Base-by-base conservation (phyloP, 768 basidiomycete species). In the Suillus brevipes region DNA sequence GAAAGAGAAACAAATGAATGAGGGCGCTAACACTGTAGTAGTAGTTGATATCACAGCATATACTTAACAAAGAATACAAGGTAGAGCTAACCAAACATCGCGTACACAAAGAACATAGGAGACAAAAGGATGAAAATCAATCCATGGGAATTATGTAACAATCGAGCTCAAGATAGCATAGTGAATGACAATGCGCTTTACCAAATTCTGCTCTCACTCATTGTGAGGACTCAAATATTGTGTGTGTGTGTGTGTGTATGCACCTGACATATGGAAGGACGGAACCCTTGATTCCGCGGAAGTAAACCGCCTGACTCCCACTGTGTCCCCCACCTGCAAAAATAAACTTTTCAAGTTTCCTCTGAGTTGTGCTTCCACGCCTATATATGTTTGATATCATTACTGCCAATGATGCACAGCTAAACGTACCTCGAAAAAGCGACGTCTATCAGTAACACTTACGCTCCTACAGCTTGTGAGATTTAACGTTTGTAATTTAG, bases 381-480 rank as follows among this genome's bases (percentile, higher is more conserved):
- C 74, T 75, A 43, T 36, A 16, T 3, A 31, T 16, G 10, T 31
- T 20, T 40, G 37, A 42, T 45, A 23, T 67, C n/a, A 53, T 66
- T 58, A 37, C 34, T 18, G 42, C 43, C 16, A 49, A 40, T 34
- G 16, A 37, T 42, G 28, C 31, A 18, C 10, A 49, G 20, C 25
- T 20, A 31, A 9, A 66, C 75, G 18, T 53, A 83, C 89, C 79
- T 90, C 87, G 68, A 91, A 91, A 68, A 91, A 87, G 8, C 82
- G 82, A 16, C 90, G 81, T 31, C 89, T 78, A 66, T 89, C 87
- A 1, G 79, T 78, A 6, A 90, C 81, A 7, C 70, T 78, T 61
- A 91, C 80, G 6, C 89, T 84, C 60, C 89, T 81, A 66, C 89
- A 91, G 65, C 88, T 85, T 4, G 87, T 90, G 53, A 91, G 75